Evolutionary conservation across 169 alveolate genomes (phyloP).

Genomic region (Blepharisma undulans): DNA sequence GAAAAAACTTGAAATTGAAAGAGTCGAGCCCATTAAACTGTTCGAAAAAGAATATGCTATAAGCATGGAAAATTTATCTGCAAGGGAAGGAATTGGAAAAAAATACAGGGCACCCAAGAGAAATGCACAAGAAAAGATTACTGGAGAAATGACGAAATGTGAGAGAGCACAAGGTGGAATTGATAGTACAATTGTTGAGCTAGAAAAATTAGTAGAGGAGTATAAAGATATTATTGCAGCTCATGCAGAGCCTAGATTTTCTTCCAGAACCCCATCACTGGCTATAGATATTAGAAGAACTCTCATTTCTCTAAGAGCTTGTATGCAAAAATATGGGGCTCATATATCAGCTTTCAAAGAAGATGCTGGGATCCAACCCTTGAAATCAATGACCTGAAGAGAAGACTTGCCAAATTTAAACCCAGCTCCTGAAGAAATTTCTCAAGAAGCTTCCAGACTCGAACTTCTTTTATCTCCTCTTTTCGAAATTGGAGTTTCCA

Average conservation of each 20-base stretch:
- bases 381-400: conserved; percentile 46
- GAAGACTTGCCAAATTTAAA: conserved; percentile 60
- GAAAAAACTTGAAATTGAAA: conserved; percentile 55
- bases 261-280: conserved; percentile 28
- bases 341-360: conserved; percentile 31
- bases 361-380: conserved; percentile 29
- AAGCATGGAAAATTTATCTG: conserved; percentile 78
- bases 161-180: conserved; percentile 84
- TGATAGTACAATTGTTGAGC: conserved; percentile 48
- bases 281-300: not conserved
- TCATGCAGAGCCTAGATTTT: not conserved
- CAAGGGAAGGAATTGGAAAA: conserved; percentile 88
- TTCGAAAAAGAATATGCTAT: conserved; percentile 77
- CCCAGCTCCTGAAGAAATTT: conserved; percentile 46
- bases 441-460: conserved; percentile 22
- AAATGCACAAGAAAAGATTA: conserved; percentile 79
- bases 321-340: conserved; percentile 24
- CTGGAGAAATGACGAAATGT: conserved; percentile 88
- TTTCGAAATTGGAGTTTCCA: conserved; percentile 11
- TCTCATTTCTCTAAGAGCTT: not conserved
- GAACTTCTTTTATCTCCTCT: conserved; percentile 38
- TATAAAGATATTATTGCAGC: conserved; percentile 59
- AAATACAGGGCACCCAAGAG: conserved; percentile 87
- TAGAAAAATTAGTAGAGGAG: conserved; percentile 51
- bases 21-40: conserved; percentile 64